phyloP scores from a whole-genome alignment of 768 basidiomycete genomes.

The Rhodotorula babjevae region DNA sequence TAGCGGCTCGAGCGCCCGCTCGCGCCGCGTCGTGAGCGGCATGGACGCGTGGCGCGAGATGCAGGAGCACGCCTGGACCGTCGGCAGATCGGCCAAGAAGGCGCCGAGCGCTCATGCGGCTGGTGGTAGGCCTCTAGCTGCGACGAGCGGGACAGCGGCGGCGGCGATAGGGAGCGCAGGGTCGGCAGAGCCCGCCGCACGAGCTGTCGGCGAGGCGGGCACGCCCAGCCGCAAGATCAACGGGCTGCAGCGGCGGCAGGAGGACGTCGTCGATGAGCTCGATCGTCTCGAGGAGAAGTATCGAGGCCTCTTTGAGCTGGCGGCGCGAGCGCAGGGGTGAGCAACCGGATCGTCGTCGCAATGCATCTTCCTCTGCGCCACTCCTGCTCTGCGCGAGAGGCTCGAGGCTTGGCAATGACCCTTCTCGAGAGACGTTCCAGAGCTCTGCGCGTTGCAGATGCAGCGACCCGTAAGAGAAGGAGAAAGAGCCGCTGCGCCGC shows the following conservation, averaged over 20 bases:
- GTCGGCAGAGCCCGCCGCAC: no score
- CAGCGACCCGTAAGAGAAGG: no score
- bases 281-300: slow-evolving; percentile 23
- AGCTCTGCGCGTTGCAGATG: no score
- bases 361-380: background rate
- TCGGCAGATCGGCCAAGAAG: slow-evolving; percentile 25
- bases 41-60: slow-evolving; percentile 39
- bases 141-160: background rate
- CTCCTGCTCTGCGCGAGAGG: no score
- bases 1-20: background rate
- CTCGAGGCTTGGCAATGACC: no score
- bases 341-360: background rate
- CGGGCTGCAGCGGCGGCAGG: slow-evolving; percentile 18
- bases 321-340: background rate
- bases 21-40: slow-evolving; percentile 1
- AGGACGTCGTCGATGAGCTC: slow-evolving; percentile 13
- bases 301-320: slow-evolving; percentile 12
- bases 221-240: background rate
- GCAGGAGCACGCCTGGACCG: slow-evolving; percentile 38
- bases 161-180: no score
- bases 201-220: background rate
- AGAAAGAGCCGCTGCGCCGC: no score
- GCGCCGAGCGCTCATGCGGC: no score
- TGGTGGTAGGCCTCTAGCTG: no score
- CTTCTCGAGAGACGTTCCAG: no score